A percentile compares a stretch with the other conserved stretches of the same genome.
Conservation (phyloP, 2,329 filamentous ascomycete species). For the Sporothrix protearum region DNA sequence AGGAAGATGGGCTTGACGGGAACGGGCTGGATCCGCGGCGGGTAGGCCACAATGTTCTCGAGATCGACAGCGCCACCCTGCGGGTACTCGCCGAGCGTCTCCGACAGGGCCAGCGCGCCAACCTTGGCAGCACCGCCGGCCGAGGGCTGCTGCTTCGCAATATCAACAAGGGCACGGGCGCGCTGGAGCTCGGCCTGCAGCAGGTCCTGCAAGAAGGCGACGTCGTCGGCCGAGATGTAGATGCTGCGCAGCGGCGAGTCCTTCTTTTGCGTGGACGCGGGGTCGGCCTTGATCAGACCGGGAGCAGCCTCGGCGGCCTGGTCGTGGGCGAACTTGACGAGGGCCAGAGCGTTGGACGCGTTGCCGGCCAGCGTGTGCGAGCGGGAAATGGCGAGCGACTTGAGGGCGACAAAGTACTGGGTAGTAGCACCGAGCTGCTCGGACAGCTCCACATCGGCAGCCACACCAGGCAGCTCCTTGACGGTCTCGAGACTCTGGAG, state of each 20-base stretch:
- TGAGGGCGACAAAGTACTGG: constrained; percentile 77
- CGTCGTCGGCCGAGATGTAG: constrained; percentile 58
- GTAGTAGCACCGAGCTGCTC: constrained; percentile 73
- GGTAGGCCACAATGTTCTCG: constrained; percentile 78
- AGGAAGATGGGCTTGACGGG: constrained; percentile 95
- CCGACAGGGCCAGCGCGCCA: constrained; percentile 54
- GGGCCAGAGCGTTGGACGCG: constrained; percentile 75
- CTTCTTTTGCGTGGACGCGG: neutral
- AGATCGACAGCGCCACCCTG: constrained; percentile 62
- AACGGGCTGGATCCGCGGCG: constrained; percentile 75
- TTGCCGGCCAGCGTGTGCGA: constrained; percentile 74
- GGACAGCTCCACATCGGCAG: constrained; percentile 73
- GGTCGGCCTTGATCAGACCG: constrained; percentile 41
- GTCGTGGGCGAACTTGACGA: constrained; percentile 69
- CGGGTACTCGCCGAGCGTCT: constrained; percentile 73
- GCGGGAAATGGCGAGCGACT: constrained; percentile 77
- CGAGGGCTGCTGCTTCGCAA: constrained; percentile 60
- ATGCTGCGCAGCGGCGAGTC: constrained; percentile 59
- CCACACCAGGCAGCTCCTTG: constrained; percentile 84
- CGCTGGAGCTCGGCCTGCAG: constrained; percentile 72
- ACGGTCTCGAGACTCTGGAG: constrained; percentile 87
- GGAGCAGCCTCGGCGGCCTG: constrained; percentile 54
- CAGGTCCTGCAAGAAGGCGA: constrained; percentile 56
- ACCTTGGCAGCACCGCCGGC: constrained; percentile 17
- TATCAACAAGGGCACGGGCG: constrained; percentile 79